These are phyloP conservation scores for Microdochium trichocladiopsis DNA, from an alignment of 2,329 filamentous ascomycete genomes.

Conservation along the genomic window DNA sequence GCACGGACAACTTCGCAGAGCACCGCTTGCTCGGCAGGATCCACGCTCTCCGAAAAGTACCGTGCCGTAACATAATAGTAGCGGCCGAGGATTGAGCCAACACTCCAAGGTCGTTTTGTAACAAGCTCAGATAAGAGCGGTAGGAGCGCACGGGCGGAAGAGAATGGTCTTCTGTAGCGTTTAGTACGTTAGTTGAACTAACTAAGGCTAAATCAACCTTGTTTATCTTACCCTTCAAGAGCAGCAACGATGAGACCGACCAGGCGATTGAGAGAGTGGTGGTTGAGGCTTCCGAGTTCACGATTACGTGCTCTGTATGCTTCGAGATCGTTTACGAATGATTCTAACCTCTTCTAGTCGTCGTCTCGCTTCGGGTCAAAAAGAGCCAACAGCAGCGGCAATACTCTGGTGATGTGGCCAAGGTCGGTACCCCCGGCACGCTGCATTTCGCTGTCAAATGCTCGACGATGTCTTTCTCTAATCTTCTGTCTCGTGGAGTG, in stretches of 20 bases:
- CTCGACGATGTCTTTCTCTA: slow-evolving; percentile 46
- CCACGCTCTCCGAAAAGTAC: slow-evolving; percentile 17
- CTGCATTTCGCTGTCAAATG: slow-evolving; percentile 56
- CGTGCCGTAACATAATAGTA: slow-evolving; percentile 34
- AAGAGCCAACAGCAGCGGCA: slow-evolving; percentile 41
- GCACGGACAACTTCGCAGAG: slow-evolving; percentile 14
- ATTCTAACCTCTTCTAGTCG: slow-evolving; percentile 40
- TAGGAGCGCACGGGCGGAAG: neutral
- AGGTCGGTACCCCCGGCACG: slow-evolving; percentile 22
- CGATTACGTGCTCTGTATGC: slow-evolving; percentile 7
- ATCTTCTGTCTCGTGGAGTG: slow-evolving; percentile 55
- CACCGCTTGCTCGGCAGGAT: slow-evolving; percentile 5
- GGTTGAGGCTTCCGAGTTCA: slow-evolving; percentile 12
- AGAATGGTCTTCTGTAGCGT: neutral
- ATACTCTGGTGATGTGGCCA: slow-evolving; percentile 21
- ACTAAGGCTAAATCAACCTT: too few relatives aligned
- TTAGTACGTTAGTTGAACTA: neutral
- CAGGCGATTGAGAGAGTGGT: slow-evolving; percentile 6
- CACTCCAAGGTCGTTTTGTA: slow-evolving; percentile 15
- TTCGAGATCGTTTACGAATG: slow-evolving; percentile 35
- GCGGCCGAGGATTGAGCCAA: slow-evolving; percentile 15
- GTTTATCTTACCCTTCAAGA: slow-evolving; percentile 14
- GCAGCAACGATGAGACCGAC: slow-evolving; percentile 14
- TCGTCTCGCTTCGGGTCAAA: slow-evolving; percentile 35
- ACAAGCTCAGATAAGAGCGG: slow-evolving; percentile 20